A percentile compares a stretch with the other conserved stretches of the same genome.
Conservation (phyloP, 345 rosid genomes). For the Tarenaya hassleriana region DNA sequence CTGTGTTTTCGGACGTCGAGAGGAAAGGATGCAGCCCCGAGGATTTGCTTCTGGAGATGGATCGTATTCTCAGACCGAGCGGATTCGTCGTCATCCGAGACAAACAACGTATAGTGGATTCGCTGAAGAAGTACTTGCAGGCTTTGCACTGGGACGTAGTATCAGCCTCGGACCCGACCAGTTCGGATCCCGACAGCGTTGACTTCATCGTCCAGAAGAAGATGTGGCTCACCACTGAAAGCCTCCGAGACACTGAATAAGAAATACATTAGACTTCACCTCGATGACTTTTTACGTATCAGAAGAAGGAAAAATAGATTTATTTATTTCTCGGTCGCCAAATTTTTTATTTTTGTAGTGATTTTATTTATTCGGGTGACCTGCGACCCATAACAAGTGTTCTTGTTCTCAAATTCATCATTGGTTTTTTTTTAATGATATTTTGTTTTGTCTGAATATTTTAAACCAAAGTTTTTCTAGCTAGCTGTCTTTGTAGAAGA, state of each 20-base stretch:
- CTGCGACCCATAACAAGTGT: too few relatives aligned
- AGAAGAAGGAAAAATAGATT: too few relatives aligned
- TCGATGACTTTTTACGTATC: too few relatives aligned
- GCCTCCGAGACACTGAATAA: constrained; percentile 56
- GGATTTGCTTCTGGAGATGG: constrained; percentile 89
- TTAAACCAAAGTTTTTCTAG: too few relatives aligned
- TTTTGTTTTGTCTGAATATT: too few relatives aligned
- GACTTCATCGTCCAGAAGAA: constrained; percentile 68
- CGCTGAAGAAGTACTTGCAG: constrained; percentile 51
- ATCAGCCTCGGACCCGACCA: constrained; percentile 30
- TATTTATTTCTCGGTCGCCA: too few relatives aligned
- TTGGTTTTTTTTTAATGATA: too few relatives aligned
- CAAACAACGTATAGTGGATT: constrained; percentile 54
- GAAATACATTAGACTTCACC: too few relatives aligned
- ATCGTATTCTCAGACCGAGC: constrained; percentile 80
- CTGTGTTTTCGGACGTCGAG: constrained; percentile 54
- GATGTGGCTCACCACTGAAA: constrained; percentile 78
- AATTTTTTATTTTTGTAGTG: too few relatives aligned
- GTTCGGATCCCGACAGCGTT: constrained; percentile 35
- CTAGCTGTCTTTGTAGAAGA: too few relatives aligned
- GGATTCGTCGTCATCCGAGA: constrained; percentile 74
- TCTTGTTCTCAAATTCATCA: too few relatives aligned
- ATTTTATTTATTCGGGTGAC: too few relatives aligned
- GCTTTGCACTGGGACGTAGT: constrained; percentile 89
- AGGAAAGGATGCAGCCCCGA: constrained; percentile 72